phyloP scores from a whole-genome alignment of 305 asterid species.

The Caryopteris hybrid region DNA sequence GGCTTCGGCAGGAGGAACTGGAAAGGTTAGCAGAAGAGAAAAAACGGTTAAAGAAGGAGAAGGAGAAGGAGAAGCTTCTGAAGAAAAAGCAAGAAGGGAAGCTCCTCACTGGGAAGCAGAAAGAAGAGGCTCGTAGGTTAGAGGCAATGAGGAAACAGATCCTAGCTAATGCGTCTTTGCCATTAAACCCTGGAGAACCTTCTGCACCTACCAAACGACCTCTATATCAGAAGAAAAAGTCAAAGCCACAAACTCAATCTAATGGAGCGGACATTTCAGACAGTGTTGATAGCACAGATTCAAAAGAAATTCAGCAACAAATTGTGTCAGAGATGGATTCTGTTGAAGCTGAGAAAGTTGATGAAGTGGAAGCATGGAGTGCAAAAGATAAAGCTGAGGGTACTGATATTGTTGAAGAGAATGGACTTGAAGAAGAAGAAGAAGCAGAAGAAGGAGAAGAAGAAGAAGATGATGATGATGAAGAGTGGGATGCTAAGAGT shows the following conservation, averaged over 20 bases:
- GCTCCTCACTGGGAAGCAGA: constrained; percentile 80
- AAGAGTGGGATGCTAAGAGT: constrained; percentile 99
- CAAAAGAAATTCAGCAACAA: constrained; percentile 41
- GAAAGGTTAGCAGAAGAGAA: constrained; percentile 82
- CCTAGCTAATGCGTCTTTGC: constrained; percentile 61
- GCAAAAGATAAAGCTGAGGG: constrained; percentile 40
- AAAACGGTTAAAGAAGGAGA: constrained; percentile 88
- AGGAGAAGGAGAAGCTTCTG: constrained; percentile 73
- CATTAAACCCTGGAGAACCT: constrained; percentile 47
- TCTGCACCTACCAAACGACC: constrained; percentile 59
- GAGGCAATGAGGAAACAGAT: constrained; percentile 89
- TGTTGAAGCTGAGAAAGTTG: constrained; percentile 43
- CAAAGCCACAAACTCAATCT: constrained; percentile 64
- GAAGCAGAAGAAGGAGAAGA: constrained; percentile 57
- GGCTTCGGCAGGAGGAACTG: constrained; percentile 58
- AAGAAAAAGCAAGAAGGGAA: constrained; percentile 92
- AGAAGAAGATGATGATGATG: constrained; percentile 69
- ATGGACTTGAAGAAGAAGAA: constrained; percentile 50
- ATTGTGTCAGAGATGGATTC: constrained; percentile 32
- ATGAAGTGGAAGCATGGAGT: constrained; percentile 39
- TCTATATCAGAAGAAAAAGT: constrained; percentile 69
- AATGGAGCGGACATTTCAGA: constrained; percentile 55
- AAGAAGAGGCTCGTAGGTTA: constrained; percentile 87
- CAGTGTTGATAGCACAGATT: constrained; percentile 36
- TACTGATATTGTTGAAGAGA: constrained; percentile 51